Percentiles rank a stretch among this genome's conserved stretches.
phyloP scores from a whole-genome alignment of 768 basidiomycete species.

The Calocera viscosa region DNA sequence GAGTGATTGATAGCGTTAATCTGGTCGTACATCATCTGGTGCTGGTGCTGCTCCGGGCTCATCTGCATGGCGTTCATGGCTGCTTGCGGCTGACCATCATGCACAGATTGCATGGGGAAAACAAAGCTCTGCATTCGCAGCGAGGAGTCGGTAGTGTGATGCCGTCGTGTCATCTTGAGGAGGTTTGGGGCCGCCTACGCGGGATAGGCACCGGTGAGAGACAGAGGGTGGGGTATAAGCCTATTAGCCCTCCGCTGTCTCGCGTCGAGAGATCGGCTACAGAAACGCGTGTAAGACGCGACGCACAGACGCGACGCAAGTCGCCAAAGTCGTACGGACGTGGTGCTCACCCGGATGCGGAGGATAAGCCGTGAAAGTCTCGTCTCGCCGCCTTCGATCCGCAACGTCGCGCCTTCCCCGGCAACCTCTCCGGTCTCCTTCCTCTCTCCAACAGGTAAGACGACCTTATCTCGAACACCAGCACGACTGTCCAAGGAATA shows the following conservation, averaged over 20 bases:
- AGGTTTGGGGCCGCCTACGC: neutral
- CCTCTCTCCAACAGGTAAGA: constrained; percentile 4
- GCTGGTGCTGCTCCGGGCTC: neutral
- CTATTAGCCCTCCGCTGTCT: neutral
- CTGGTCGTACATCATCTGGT: neutral
- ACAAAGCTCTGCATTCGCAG: neutral
- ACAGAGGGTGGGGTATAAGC: neutral
- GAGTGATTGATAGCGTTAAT: neutral
- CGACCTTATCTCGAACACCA: neutral
- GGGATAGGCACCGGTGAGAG: neutral
- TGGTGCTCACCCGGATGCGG: neutral
- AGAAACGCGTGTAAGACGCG: neutral
- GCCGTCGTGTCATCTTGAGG: constrained; percentile 5
- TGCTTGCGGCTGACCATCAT: neutral
- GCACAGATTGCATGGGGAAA: neutral
- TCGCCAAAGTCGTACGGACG: neutral
- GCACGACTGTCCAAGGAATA: neutral
- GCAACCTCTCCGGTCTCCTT: constrained; percentile 6
- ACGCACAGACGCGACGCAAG: neutral
- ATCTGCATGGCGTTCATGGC: neutral
- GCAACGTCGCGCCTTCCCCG: constrained; percentile 1
- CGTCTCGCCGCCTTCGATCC: neutral
- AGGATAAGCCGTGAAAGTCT: neutral
- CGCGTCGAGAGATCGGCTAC: neutral
- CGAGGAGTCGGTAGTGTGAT: neutral